Base-by-base conservation (phyloP, 2,329 filamentous ascomycete species). In the Alternaria sp. region DNA sequence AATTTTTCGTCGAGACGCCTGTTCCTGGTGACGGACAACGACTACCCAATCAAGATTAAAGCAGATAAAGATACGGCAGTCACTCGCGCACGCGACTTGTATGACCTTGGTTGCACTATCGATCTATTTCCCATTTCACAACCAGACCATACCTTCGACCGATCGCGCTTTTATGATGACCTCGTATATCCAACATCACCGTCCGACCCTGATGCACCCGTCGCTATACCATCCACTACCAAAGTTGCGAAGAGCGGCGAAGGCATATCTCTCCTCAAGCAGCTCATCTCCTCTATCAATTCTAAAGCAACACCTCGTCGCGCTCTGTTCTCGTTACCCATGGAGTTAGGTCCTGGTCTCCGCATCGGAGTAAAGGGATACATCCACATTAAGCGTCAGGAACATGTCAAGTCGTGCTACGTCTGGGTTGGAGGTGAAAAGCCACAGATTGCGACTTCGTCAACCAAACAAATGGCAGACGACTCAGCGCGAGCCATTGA, bases 1-100 rank as follows among this genome's bases (percentile, higher is more conserved):
- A 98, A 97, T 72, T 98, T 98, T 76, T 90, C 92, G 4, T 98
- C 94, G 5, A 85, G 94, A 60, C 87, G 95, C 33, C 80, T 99
- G n/a, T 99, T 99, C 78, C 87, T 99, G 63, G 92, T 99, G 55
- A 98, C 95, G 0, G 93, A 98, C 76, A 92, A 96, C 64, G 95
- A 98, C 74, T 85, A 93, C 64, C 95, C 95, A 4, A 80, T 82
- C 0, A 82, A 85, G 17, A 88, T 91, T 73, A 95, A 93, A 77
- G 82, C 85, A 7, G 82, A 89, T 29, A 88, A 89, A 51, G 90
- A 90, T 13, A 87, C 90, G 34, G 92, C 95, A 4, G 89, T 91
- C 6, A 92, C 95, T 5, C 87, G 93, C 52, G 95, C 95, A 28
- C 96, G 97, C 74, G 95, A 99, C 79, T 78, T 99, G 23, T 98